These are phyloP conservation scores for Cardiospermum halicacabum DNA, from an alignment of 345 rosid species.

Conservation along the genomic window DNA sequence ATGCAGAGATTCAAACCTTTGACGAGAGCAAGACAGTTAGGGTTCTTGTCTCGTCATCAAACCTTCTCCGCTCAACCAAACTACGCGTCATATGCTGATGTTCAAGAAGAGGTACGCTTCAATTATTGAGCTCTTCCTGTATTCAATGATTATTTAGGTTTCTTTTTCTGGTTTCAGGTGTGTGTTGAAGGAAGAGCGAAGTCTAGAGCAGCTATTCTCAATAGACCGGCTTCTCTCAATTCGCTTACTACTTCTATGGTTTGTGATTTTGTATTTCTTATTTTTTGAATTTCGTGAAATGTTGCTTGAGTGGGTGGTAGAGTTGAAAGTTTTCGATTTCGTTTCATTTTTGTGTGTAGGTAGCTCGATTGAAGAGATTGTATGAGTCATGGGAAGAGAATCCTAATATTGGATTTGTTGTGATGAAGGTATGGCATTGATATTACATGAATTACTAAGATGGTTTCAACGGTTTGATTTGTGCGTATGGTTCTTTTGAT, in stretches of 20 bases:
- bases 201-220: conserved; percentile 84
- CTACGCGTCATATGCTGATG: conserved; percentile 37
- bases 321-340: not conserved
- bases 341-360: conserved; percentile 31
- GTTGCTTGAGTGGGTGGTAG: not conserved
- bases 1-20: conserved; percentile 56
- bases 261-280: conserved; percentile 2
- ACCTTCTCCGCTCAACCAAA: conserved; percentile 62
- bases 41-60: conserved; percentile 25
- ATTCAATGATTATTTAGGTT: not conserved
- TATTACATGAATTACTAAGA: not conserved
- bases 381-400: conserved; percentile 97
- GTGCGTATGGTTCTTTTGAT: conserved; percentile 2
- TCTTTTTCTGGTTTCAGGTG: conserved; percentile 40
- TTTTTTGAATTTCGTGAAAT: not conserved
- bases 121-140: conserved; percentile 2
- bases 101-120: conserved; percentile 56
- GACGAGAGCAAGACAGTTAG: conserved; percentile 28
- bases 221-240: conserved; percentile 67
- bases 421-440: conserved; percentile 61
- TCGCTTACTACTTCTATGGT: conserved; percentile 75
- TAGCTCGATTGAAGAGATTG: conserved; percentile 61
- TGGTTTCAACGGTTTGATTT: not conserved
- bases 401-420: conserved; percentile 71
- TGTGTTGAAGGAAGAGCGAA: conserved; percentile 86